Evolutionary conservation across 768 basidiomycete genomes (phyloP).

Genomic region (Lactarius evosmus): DNA sequence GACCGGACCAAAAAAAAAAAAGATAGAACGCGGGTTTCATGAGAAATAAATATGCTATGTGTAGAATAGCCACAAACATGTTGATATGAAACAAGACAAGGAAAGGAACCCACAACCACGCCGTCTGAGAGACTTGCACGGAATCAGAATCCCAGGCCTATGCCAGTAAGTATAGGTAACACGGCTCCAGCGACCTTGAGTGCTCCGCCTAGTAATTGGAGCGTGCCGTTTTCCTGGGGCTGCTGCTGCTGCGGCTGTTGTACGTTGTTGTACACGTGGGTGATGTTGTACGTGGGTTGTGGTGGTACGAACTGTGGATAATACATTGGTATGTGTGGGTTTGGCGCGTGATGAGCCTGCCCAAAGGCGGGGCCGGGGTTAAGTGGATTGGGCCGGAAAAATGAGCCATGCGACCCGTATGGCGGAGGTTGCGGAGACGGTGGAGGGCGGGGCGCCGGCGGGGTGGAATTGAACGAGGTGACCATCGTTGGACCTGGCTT

Average conservation of each 20-base stretch:
- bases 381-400: background rate
- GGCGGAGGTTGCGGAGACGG: background rate
- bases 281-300: constrained; percentile 3
- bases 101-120: background rate
- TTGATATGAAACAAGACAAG: background rate
- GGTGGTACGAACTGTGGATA: background rate
- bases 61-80: background rate
- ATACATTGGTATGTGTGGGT: background rate
- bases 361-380: background rate
- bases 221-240: background rate
- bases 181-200: constrained; percentile 11
- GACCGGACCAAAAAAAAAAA: background rate
- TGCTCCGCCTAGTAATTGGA: constrained; percentile 10
- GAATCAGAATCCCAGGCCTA: background rate
- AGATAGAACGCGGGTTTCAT: background rate
- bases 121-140: background rate
- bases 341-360: background rate
- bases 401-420: background rate
- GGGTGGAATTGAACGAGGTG: background rate
- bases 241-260: background rate
- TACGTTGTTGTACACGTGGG: background rate
- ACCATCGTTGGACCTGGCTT: background rate
- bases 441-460: background rate
- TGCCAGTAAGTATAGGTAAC: background rate
- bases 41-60: background rate